Evolutionary conservation across 352 stramenopile species (phyloP).

Genomic region (Thalassiosira mediterranea): DNA sequence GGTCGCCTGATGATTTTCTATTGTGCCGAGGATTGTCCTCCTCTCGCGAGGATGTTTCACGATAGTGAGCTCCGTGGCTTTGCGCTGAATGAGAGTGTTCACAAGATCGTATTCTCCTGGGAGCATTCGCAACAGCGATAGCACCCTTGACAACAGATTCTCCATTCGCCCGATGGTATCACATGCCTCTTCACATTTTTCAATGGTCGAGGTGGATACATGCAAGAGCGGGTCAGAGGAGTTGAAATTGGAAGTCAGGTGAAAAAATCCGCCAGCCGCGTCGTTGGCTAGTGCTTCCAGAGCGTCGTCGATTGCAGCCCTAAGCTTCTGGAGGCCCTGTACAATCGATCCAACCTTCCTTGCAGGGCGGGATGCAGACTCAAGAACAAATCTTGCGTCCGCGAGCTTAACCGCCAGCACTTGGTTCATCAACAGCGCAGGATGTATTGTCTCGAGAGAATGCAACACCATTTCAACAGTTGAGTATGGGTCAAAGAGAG

Average conservation of each 20-base stretch:
- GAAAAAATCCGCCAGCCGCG: constrained; percentile 36
- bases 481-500: constrained; percentile 74
- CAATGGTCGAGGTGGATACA: constrained; percentile 63
- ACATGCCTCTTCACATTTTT: constrained; percentile 75
- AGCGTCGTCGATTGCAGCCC: constrained; percentile 53
- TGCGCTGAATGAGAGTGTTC: constrained; percentile 57
- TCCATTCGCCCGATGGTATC: constrained; percentile 69
- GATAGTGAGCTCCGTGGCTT: constrained; percentile 43
- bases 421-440: constrained; percentile 75
- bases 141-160: constrained; percentile 62
- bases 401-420: constrained; percentile 75
- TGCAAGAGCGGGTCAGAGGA: constrained; percentile 51
- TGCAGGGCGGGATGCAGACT: constrained; percentile 50
- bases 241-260: constrained; percentile 23
- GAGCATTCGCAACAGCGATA: constrained; percentile 67
- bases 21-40: constrained; percentile 52
- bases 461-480: constrained; percentile 79
- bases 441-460: constrained; percentile 81
- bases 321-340: constrained; percentile 49
- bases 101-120: constrained; percentile 67
- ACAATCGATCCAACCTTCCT: constrained; percentile 54
- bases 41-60: constrained; percentile 50
- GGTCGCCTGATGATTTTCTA: constrained; percentile 52
- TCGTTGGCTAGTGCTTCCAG: constrained; percentile 67
- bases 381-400: constrained; percentile 69